Evolutionary conservation across 805 yeast species (phyloP).

Genomic region (fission yeast (Schizosaccharomyces pombe)): DNA sequence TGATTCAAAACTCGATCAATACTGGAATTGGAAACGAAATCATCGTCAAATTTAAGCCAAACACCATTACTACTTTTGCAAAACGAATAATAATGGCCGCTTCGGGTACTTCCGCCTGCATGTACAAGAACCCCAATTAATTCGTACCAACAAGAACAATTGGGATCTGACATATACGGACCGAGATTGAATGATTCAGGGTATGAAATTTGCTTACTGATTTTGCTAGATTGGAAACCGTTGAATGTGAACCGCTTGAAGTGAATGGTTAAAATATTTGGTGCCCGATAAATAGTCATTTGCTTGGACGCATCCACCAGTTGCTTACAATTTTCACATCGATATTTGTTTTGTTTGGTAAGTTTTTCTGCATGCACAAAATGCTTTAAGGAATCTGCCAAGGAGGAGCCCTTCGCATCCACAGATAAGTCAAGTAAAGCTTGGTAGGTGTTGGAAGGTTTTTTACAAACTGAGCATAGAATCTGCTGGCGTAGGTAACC

Average conservation of each 20-base stretch:
- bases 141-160: slow-evolving; percentile 27
- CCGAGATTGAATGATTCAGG: slow-evolving; percentile 56
- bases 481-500: slow-evolving; percentile 71
- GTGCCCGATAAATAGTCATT: slow-evolving; percentile 53
- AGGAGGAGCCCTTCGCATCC: slow-evolving; percentile 24
- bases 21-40: slow-evolving; percentile 47
- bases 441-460: slow-evolving; percentile 67
- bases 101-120: slow-evolving; percentile 74
- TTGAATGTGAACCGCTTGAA: slow-evolving; percentile 72
- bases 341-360: slow-evolving; percentile 49
- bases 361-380: slow-evolving; percentile 68
- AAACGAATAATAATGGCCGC: slow-evolving; percentile 83
- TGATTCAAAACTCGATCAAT: slow-evolving; percentile 58
- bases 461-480: slow-evolving; percentile 60
- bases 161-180: slow-evolving; percentile 19
- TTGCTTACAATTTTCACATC: slow-evolving; percentile 65
- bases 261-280: slow-evolving; percentile 71
- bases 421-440: slow-evolving; percentile 82
- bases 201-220: slow-evolving; percentile 66
- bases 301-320: slow-evolving; percentile 58
- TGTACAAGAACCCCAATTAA: slow-evolving; percentile 72
- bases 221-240: slow-evolving; percentile 43
- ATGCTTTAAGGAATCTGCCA: slow-evolving; percentile 53
- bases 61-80: slow-evolving; percentile 78
- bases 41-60: slow-evolving; percentile 92